phyloP scores from a whole-genome alignment of 208 protist genomes.

The Acanthamoeba sp. region DNA sequence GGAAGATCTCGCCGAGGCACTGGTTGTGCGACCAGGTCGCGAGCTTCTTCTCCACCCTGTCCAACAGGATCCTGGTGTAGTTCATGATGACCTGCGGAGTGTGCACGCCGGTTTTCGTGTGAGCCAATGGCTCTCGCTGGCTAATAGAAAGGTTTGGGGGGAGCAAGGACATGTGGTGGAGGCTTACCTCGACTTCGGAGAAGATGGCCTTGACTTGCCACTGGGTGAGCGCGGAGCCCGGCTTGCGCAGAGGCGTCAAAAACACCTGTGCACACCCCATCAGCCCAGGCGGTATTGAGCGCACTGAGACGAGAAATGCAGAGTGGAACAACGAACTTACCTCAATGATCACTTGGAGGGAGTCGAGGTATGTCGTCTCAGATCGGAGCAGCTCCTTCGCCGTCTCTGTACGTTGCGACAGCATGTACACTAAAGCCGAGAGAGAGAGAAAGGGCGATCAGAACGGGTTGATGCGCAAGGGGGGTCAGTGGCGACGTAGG shows the following conservation, averaged over 20 bases:
- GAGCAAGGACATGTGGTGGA: no score
- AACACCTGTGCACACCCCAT: not conserved
- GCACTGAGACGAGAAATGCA: not conserved
- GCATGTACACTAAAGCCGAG: slow-evolving; percentile 37
- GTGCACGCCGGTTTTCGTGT: slow-evolving; percentile 39
- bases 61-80: slow-evolving; percentile 80
- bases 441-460: slow-evolving; percentile 6
- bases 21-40: slow-evolving; percentile 71
- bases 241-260: slow-evolving; percentile 63
- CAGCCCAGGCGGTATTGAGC: not conserved
- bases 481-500: no score
- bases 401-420: slow-evolving; percentile 76
- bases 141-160: no score
- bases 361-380: slow-evolving; percentile 78
- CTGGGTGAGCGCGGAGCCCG: not conserved
- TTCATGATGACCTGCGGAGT: slow-evolving; percentile 79
- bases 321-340: not conserved
- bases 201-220: slow-evolving; percentile 50
- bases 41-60: slow-evolving; percentile 78
- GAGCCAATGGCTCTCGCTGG: no score
- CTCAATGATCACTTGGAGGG: slow-evolving; percentile 64
- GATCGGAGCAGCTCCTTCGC: slow-evolving; percentile 79
- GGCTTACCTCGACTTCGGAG: slow-evolving; percentile 69
- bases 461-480: not conserved
- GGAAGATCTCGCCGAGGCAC: slow-evolving; percentile 86